phyloP scores from a whole-genome alignment of 208 protist genomes.

The Leishmania mexicana region DNA sequence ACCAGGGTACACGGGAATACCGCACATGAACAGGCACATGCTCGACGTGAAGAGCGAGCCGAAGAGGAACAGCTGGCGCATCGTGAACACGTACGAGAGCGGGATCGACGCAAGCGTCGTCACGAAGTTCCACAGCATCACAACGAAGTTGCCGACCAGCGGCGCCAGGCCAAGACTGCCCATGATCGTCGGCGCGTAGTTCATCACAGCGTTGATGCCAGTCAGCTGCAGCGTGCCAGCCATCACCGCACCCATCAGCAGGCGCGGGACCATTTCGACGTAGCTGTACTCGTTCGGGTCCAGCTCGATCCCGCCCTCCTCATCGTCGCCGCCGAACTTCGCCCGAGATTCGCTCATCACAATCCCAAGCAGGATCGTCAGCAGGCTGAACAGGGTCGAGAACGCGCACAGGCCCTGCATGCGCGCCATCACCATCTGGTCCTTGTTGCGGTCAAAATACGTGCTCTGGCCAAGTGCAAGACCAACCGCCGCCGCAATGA shows the following conservation, averaged over 20 bases:
- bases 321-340: constrained; percentile 26
- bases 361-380: constrained; percentile 42
- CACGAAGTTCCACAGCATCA: constrained; percentile 91
- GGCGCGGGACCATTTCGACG: constrained; percentile 42
- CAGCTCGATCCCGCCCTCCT: constrained; percentile 8
- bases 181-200: constrained; percentile 87
- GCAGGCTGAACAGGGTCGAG: constrained; percentile 58
- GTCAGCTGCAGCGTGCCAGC: constrained; percentile 80
- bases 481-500: constrained; percentile 72
- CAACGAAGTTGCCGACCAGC: constrained; percentile 78
- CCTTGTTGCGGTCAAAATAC: constrained; percentile 22
- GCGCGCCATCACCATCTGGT: constrained; percentile 54
- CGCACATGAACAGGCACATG: constrained; percentile 81
- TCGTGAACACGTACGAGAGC: constrained; percentile 65
- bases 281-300: constrained; percentile 59
- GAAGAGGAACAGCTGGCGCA: constrained; percentile 75
- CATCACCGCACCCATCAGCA: constrained; percentile 58
- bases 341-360: constrained; percentile 21
- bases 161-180: constrained; percentile 58
- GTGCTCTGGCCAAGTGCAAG: constrained; percentile 60
- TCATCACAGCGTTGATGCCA: constrained; percentile 88
- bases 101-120: constrained; percentile 76
- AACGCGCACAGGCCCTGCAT: constrained; percentile 74
- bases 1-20: constrained; percentile 80
- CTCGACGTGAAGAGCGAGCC: constrained; percentile 58